Conservation (phyloP, 768 basidiomycete genomes). For the Tephrocybe sp. region DNA sequence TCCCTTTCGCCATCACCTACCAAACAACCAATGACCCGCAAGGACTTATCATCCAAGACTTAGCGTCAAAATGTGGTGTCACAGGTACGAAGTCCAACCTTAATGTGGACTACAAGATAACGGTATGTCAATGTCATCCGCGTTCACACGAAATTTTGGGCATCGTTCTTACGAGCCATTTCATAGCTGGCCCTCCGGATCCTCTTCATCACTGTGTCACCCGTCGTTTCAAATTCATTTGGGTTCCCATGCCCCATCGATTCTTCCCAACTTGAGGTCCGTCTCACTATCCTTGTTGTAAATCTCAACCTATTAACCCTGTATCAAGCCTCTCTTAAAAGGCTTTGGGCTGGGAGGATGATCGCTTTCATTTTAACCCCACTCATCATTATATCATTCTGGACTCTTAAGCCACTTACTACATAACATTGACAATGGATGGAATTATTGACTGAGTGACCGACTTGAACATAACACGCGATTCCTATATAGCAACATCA, state of each 20-base stretch:
- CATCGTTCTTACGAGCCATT: not conserved
- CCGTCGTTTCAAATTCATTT: slow-evolving; percentile 58
- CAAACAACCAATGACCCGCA: slow-evolving; percentile 51
- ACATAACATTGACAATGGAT: no score
- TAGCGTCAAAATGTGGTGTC: slow-evolving; percentile 62
- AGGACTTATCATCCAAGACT: slow-evolving; percentile 52
- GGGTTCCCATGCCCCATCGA: slow-evolving; percentile 65
- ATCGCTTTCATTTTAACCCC: not conserved
- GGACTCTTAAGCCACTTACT: slow-evolving; percentile 1
- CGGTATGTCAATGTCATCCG: slow-evolving; percentile 40
- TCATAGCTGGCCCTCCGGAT: slow-evolving; percentile 61
- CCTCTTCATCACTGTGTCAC: slow-evolving; percentile 63
- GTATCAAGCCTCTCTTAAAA: slow-evolving; percentile 13
- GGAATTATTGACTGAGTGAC: no score
- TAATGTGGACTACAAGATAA: slow-evolving; percentile 63
- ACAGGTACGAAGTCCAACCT: slow-evolving; percentile 45
- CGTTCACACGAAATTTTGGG: not conserved
- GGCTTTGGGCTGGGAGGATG: slow-evolving; percentile 9
- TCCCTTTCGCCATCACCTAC: slow-evolving; percentile 73
- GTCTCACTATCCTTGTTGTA: slow-evolving; percentile 3
- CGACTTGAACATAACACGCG: no score
- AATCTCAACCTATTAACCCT: not conserved
- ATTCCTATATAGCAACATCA: no score
- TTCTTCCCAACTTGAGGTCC: slow-evolving; percentile 26
- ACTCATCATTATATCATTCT: not conserved